Base-by-base conservation (phyloP, 2,329 filamentous ascomycete species). In the Botrytis porri region DNA sequence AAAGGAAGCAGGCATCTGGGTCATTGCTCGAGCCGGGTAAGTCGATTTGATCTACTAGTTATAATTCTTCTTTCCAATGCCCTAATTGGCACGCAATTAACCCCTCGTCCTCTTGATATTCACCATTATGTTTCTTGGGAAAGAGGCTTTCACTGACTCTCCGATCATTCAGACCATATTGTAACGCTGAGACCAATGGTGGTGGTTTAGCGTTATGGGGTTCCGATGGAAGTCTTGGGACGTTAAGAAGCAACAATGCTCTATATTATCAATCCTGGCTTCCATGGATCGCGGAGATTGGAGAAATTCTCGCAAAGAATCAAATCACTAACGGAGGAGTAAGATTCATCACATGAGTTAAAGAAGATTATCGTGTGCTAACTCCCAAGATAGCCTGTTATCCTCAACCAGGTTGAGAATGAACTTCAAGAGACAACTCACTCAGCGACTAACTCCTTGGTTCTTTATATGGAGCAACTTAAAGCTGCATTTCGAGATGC, bases 391-490 rank as follows among this genome's bases (percentile, higher is more conserved):
- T n/a, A 80, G 35, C 84, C 86, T 0, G 82, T 88, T 20, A 86
- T 87, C 61, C 78, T 88, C 16, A 84, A 83, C 62, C 85, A 88
- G 75, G 82, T 87, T 29, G 86, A 88, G 76, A 88, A 88, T 70
- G 86, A 88, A 75, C 81, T 86, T 35, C 83, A 84, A 74, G 81
- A 87, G 76, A 84, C 83, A 2, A 77, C 70, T 3, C 83, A 87
- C 72, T 78, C 78, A 6, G 77, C 85, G 0, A 82, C 79, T n/a
- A 81, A 86, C 70, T 86, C 84, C 0, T 75, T 85, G 4, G 85
- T 88, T 1, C 64, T 83, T 8, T 87, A 87, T 73, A 87, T 87
- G 86, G 83, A 86, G 74, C 85, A 87, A 76, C 75, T 87, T 20
- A 81, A 86, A 66, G 77, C 81, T 5, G 84, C 84, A 2, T 86